Conservation (phyloP, 2,329 filamentous ascomycete genomes). For the Stemphylium vesicarium region DNA sequence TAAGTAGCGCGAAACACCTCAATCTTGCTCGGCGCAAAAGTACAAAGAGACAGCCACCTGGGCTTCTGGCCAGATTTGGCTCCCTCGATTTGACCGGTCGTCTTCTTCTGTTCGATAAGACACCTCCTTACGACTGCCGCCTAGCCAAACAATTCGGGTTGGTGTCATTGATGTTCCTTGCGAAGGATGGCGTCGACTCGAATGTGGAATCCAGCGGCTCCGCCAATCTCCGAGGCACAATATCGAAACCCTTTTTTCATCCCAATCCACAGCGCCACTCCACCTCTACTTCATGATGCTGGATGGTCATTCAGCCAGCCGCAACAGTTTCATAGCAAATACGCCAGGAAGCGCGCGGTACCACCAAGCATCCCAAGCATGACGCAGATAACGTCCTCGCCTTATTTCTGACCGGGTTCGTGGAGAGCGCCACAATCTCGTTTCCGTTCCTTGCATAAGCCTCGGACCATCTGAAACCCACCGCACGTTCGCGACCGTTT, state of each 20-base stretch:
- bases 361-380: background rate
- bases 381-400: conserved; percentile 18
- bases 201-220: conserved; percentile 1
- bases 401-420: conserved; percentile 20
- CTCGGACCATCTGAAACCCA: conserved; percentile 42
- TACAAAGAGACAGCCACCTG: background rate
- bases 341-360: background rate
- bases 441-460: conserved; percentile 29
- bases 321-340: background rate
- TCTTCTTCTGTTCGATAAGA: no score
- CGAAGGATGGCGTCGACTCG: background rate
- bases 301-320: background rate
- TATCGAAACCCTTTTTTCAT: background rate
- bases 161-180: no score
- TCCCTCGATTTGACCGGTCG: no score
- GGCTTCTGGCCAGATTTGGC: no score
- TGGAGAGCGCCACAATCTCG: conserved; percentile 20
- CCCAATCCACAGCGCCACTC: background rate
- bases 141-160: no score
- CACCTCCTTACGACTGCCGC: no score
- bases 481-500: conserved; percentile 38
- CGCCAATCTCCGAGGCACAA: conserved; percentile 1
- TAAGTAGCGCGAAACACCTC: background rate
- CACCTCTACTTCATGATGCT: background rate
- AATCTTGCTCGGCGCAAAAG: background rate